Base-by-base conservation (phyloP, 176 grass and related monocot genomes). In the Saccharum officinarum region DNA sequence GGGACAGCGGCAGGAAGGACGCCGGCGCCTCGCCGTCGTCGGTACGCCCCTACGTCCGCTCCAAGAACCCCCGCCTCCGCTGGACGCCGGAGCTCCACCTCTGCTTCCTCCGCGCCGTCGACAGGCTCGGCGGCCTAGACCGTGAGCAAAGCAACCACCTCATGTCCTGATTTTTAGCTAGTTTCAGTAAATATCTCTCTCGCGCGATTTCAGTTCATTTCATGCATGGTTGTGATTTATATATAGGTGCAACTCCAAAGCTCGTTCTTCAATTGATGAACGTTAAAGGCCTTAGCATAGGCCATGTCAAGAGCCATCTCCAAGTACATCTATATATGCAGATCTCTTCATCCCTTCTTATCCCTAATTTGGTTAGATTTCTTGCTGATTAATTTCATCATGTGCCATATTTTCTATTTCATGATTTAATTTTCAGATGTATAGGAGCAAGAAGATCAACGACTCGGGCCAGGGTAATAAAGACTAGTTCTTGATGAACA, bases 301-400 rank as follows among this genome's bases (percentile, higher is more conserved):
- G 90, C 79, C 93, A 95, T 86, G 88, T 95, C 79, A 95, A 95
- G 85, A 95, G 93, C 81, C 93, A 95, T 67, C 90, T 95, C 22
- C 46, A 49, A 71, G 93, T 95, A 89, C 15, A 5, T 40, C 25
- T 7, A 44, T 30, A 0, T 18, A 50, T 52, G 49, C 49, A 59
- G 8, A 59, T 23, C 22, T 61, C 59, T 11, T 61, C 20, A 60
- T 2, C 50, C 18, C 1, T 3, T 10, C 28, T 15, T 28, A 41
- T 22, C 11, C 18, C 4, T 5, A 47, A 2, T 11, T 66, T 37
- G 57, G 16, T 39, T 46, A 50, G 0, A 22, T 49, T 16, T n/a
- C 6, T 8, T 59, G 54, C 54, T 28, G 1, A 0, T n/a, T 10
- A 20, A 10, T 38, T 76, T 37, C 9, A 37, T 8, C 31, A 38